Conservation (phyloP, 192 early-diverging fungal species). For the Dissophora ornata region DNA sequence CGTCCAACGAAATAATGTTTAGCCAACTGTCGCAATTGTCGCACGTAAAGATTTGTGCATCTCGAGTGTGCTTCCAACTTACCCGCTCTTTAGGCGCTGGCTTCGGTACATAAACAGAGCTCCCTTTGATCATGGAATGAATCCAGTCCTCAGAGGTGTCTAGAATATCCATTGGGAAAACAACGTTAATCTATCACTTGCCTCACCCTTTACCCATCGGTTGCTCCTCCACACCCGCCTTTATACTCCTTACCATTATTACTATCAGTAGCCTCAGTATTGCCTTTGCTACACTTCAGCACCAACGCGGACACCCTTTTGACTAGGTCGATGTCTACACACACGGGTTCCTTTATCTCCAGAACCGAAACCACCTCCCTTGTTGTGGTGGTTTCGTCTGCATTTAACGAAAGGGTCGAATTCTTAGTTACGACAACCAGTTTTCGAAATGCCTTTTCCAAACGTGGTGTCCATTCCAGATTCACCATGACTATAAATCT, state of each 20-base stretch:
- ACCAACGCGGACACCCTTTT: slow-evolving; percentile 30
- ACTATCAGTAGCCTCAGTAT: not conserved
- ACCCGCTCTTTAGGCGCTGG: slow-evolving; percentile 35
- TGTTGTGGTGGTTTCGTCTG: slow-evolving; percentile 9
- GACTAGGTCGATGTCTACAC: slow-evolving; percentile 32
- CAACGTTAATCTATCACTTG: not conserved
- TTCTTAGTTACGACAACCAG: no score
- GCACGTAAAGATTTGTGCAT: no score
- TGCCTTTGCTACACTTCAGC: slow-evolving; percentile 7
- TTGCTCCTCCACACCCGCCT: no score
- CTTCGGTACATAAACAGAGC: slow-evolving; percentile 41
- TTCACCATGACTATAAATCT: slow-evolving; percentile 18
- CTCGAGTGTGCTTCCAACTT: no score
- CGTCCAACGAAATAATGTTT: no score
- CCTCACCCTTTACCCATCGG: not conserved
- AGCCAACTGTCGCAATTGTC: no score
- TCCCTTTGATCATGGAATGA: slow-evolving; percentile 40
- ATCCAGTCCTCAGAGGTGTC: slow-evolving; percentile 31
- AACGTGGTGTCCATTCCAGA: slow-evolving; percentile 46
- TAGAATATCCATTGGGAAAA: not conserved
- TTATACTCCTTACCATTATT: not conserved
- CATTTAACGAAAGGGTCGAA: not conserved
- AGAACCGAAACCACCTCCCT: slow-evolving; percentile 12
- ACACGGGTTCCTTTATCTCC: not conserved
- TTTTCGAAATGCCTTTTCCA: slow-evolving; percentile 41